Conservation (phyloP, 305 asterid genomes). For the Fraxinus platypoda region DNA sequence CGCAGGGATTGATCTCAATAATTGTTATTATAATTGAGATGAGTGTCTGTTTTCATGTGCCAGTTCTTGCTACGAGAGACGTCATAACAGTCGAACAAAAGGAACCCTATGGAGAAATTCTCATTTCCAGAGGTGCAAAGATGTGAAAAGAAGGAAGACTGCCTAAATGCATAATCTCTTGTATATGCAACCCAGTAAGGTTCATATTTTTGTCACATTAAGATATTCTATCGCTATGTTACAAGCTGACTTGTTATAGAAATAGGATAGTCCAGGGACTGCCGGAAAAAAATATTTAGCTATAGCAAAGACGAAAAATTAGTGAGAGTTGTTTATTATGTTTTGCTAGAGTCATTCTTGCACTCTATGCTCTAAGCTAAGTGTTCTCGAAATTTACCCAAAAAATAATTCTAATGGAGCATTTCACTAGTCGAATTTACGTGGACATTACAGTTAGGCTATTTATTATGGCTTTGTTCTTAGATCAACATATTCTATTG, state of each 20-base stretch:
- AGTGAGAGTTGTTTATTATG: neutral
- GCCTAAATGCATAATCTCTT: neutral
- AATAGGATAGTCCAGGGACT: neutral
- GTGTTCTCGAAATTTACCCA: neutral
- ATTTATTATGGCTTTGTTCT: constrained; percentile 8
- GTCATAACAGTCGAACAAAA: constrained; percentile 48
- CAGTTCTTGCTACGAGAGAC: constrained; percentile 79
- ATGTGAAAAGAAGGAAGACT: constrained; percentile 41
- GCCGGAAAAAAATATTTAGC: neutral
- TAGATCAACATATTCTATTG: neutral
- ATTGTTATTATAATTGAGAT: neutral
- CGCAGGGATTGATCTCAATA: neutral
- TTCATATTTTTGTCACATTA: neutral
- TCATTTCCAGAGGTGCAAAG: constrained; percentile 67
- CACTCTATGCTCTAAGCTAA: neutral
- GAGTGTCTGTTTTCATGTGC: neutral
- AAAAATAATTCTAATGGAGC: neutral
- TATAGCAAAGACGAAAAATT: neutral
- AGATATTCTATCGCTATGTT: neutral
- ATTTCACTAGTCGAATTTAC: neutral
- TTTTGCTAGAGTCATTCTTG: neutral
- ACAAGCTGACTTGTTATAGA: neutral
- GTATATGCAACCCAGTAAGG: neutral
- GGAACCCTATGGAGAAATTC: constrained; percentile 63
- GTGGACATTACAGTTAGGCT: neutral